phyloP scores from a whole-genome alignment of 768 basidiomycete species.

The Tremella mesenterica region DNA sequence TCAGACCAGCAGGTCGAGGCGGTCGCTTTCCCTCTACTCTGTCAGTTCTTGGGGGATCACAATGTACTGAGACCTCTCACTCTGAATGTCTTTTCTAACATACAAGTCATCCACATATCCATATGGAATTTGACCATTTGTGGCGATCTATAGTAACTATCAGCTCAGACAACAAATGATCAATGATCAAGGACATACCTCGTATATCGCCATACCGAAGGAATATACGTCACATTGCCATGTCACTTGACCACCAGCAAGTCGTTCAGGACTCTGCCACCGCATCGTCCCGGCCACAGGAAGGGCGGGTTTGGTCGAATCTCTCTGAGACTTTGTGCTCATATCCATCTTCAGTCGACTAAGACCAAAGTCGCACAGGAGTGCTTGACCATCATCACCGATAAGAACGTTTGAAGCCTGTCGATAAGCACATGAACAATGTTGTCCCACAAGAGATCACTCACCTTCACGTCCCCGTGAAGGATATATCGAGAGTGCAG shows the following conservation, averaged over 20 bases:
- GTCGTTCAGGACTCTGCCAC: constrained; percentile 65
- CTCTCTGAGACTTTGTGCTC: constrained; percentile 53
- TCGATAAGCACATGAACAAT: not conserved
- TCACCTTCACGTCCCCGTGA: constrained; percentile 74
- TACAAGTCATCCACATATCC: constrained; percentile 37
- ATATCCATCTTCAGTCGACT: constrained; percentile 69
- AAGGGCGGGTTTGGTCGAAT: constrained; percentile 11
- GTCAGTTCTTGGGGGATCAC: not conserved
- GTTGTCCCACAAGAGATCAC: constrained; percentile 7
- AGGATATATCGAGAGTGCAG: constrained; percentile 60
- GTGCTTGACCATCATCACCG: constrained; percentile 57
- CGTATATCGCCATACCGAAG: constrained; percentile 59
- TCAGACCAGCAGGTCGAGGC: constrained; percentile 6
- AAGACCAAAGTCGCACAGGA: constrained; percentile 77
- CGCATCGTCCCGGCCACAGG: constrained; percentile 52
- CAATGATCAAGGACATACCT: constrained; percentile 49
- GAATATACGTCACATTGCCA: constrained; percentile 60
- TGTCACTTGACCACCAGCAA: constrained; percentile 52
- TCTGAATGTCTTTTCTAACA: constrained; percentile 47
- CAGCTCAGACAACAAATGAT: constrained; percentile 31
- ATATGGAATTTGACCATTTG: constrained; percentile 13
- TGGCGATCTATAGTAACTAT: constrained; percentile 8
- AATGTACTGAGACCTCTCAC: constrained; percentile 8
- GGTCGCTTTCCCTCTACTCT: constrained; percentile 16
- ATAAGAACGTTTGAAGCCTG: constrained; percentile 70